phyloP scores from a whole-genome alignment of 2,329 filamentous ascomycete species.

The Trichoderma cornu-damae region DNA sequence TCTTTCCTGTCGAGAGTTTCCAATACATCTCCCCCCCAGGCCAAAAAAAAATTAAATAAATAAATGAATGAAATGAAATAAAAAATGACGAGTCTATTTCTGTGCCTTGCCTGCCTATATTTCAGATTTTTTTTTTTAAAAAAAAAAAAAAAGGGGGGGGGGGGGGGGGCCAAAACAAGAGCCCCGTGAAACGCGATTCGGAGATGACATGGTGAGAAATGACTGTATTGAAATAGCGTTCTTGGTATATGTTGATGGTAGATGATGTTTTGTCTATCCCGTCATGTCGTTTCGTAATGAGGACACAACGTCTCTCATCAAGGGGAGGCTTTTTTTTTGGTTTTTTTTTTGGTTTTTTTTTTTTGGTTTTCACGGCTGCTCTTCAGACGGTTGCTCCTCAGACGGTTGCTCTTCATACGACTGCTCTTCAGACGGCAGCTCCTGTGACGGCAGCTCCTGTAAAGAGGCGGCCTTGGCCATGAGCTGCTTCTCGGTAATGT shows the following conservation, averaged over 20 bases:
- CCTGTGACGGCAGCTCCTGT: not conserved
- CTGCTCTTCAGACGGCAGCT: not conserved
- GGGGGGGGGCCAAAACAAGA: too few relatives aligned
- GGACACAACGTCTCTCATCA: not conserved
- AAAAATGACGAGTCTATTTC: not conserved
- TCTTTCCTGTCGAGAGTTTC: not conserved
- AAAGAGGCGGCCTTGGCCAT: conserved; percentile 23
- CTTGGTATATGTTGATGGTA: conserved; percentile 10
- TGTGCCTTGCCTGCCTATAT: not conserved
- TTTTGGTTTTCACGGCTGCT: not conserved
- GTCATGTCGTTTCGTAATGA: not conserved
- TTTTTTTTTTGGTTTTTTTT: too few relatives aligned
- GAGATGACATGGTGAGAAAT: conserved; percentile 1
- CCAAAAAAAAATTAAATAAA: too few relatives aligned
- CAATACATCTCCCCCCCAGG: too few relatives aligned
- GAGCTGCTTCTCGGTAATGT: conserved; percentile 34
- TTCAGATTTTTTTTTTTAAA: conserved; percentile 1
- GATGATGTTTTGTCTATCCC: not conserved
- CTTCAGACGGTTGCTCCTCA: not conserved
- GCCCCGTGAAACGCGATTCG: conserved; percentile 2
- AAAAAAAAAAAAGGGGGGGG: too few relatives aligned
- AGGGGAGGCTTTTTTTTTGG: too few relatives aligned
- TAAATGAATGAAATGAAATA: too few relatives aligned
- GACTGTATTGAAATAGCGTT: conserved; percentile 3
- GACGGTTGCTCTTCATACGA: not conserved